Evolutionary conservation across 2,329 filamentous ascomycete species (phyloP).

Genomic region (Incumbomyces lentus): DNA sequence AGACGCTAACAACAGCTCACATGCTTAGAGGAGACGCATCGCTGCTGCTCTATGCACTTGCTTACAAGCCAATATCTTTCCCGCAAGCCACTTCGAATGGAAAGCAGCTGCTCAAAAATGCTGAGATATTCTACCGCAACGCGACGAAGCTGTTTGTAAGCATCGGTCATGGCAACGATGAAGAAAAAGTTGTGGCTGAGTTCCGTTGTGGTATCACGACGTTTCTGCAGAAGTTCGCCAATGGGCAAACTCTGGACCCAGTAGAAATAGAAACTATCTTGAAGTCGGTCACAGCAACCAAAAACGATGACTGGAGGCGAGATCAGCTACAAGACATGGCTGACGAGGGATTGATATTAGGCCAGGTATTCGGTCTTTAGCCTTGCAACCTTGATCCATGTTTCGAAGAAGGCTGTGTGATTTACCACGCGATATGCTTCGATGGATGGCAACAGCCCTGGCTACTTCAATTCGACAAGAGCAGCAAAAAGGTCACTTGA

Average conservation of each 20-base stretch:
- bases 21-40: slow-evolving; percentile 46
- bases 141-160: slow-evolving; percentile 26
- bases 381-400: too few relatives aligned
- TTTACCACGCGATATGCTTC: too few relatives aligned
- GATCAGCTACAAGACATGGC: slow-evolving; percentile 18
- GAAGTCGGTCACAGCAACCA: neutral
- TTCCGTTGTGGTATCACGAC: neutral
- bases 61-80: slow-evolving; percentile 34
- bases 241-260: slow-evolving; percentile 8
- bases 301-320: slow-evolving; percentile 12
- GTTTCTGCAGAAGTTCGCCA: neutral
- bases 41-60: slow-evolving; percentile 43
- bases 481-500: too few relatives aligned
- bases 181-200: slow-evolving; percentile 8
- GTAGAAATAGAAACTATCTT: slow-evolving; percentile 1
- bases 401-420: too few relatives aligned
- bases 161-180: slow-evolving; percentile 19
- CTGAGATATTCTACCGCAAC: slow-evolving; percentile 48
- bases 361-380: neutral
- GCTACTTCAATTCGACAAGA: too few relatives aligned
- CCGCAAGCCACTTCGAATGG: slow-evolving; percentile 35
- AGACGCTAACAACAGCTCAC: slow-evolving; percentile 39
- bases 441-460: too few relatives aligned
- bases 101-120: slow-evolving; percentile 43
- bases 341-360: slow-evolving; percentile 14